Conservation (phyloP, 2,329 filamentous ascomycete species). For the Aspergillus caelatus region DNA sequence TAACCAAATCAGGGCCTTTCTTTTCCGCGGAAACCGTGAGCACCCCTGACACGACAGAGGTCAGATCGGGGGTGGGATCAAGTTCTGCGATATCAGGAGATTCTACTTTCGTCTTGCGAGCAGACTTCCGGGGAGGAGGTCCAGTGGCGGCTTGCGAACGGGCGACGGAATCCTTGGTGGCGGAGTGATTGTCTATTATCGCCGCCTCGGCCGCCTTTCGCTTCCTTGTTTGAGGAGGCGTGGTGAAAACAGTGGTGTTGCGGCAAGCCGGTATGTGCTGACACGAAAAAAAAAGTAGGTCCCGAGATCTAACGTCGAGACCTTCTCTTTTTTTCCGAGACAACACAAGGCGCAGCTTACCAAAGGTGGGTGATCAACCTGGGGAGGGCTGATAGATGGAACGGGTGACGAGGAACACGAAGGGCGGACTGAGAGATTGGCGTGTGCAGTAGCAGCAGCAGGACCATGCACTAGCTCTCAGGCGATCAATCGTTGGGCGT, state of each 20-base stretch:
- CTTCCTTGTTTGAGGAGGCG: slow-evolving; percentile 57
- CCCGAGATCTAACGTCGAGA: slow-evolving; percentile 22
- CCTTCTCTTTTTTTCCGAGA: slow-evolving; percentile 24
- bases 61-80: slow-evolving; percentile 15
- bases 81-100: slow-evolving; percentile 23
- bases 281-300: slow-evolving; percentile 23
- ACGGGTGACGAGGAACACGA: neutral
- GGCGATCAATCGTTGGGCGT: neutral
- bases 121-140: slow-evolving; percentile 23
- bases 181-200: slow-evolving; percentile 32
- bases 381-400: neutral
- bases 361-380: slow-evolving; percentile 11
- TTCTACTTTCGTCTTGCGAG: slow-evolving; percentile 28
- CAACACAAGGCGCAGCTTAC: slow-evolving; percentile 31
- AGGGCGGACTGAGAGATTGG: neutral
- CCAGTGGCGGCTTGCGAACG: slow-evolving; percentile 29
- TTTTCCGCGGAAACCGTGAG: slow-evolving; percentile 21
- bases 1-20: slow-evolving; percentile 40
- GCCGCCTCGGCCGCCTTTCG: slow-evolving; percentile 56
- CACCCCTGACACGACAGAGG: slow-evolving; percentile 12
- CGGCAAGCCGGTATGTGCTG: slow-evolving; percentile 26
- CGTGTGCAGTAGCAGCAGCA: neutral
- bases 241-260: slow-evolving; percentile 43
- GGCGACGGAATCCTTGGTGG: slow-evolving; percentile 14
- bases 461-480: neutral